Percentiles rank a stretch among this genome's conserved stretches.
These are phyloP conservation scores for Plectranthus barbatus DNA, from an alignment of 257 asterid genomes.

Conservation along the genomic window DNA sequence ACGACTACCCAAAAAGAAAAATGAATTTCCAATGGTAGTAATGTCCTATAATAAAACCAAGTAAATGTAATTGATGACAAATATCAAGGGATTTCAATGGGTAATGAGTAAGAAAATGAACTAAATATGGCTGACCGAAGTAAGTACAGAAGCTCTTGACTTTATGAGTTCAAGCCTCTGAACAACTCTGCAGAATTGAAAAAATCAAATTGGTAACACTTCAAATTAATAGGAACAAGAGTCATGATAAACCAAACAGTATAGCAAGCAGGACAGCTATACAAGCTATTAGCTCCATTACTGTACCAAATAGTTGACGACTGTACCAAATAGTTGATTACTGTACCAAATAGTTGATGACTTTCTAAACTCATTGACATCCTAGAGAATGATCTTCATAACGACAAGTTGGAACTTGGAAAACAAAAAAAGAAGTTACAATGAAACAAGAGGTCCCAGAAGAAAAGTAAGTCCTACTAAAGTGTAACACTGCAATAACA, in stretches of 20 bases:
- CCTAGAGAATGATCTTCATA: neutral
- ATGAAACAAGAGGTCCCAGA: neutral
- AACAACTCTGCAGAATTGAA: conserved; percentile 58
- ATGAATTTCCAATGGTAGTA: conserved; percentile 79
- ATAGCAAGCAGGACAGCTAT: neutral
- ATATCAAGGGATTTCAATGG: neutral
- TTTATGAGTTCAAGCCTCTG: conserved; percentile 90
- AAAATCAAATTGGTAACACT: neutral
- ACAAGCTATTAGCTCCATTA: neutral
- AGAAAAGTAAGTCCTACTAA: neutral
- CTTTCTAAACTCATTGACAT: neutral
- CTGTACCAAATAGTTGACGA: neutral
- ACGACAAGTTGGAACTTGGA: too few species aligned
- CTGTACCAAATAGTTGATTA: neutral
- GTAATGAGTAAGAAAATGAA: conserved; percentile 14
- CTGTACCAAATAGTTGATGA: neutral
- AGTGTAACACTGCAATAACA: neutral
- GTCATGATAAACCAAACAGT: neutral
- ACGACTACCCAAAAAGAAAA: conserved; percentile 92
- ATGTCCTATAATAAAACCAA: conserved; percentile 43
- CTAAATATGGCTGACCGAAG: conserved; percentile 61
- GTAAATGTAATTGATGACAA: conserved; percentile 1
- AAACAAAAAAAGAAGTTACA: too few species aligned
- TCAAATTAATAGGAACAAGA: neutral
- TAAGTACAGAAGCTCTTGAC: conserved; percentile 94